phyloP scores from a whole-genome alignment of 768 basidiomycete genomes.

The Exsudoporus frostii region DNA sequence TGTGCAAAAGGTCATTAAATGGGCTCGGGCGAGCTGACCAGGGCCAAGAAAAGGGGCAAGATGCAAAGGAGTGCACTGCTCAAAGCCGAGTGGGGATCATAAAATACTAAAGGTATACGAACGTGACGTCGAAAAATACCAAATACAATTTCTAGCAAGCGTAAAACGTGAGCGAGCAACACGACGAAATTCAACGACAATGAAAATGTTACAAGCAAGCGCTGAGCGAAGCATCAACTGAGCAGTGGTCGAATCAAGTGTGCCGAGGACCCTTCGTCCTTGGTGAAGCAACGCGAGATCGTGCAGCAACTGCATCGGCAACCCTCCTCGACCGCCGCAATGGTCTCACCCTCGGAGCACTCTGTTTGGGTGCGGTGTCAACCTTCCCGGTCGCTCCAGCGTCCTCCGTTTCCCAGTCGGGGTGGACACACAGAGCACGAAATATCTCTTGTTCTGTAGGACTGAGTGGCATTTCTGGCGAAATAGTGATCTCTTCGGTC shows the following conservation, averaged over 20 bases:
- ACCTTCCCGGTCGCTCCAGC: conserved; percentile 6
- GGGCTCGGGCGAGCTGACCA: conserved; percentile 3
- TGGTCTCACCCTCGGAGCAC: conserved; percentile 9
- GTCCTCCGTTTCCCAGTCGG: conserved; percentile 49
- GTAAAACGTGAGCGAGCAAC: conserved; percentile 3
- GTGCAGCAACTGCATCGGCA: conserved; percentile 53
- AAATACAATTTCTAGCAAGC: conserved; percentile 27
- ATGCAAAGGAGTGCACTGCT: conserved; percentile 12
- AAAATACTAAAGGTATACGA: conserved; percentile 26
- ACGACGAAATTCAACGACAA: conserved; percentile 10
- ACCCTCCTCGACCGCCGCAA: conserved; percentile 61
- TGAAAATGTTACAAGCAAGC: not conserved
- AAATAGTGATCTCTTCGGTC: conserved; percentile 6
- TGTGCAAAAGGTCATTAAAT: conserved; percentile 19
- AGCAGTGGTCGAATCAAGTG: conserved; percentile 15
- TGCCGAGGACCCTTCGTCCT: conserved; percentile 27
- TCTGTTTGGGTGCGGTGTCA: not conserved
- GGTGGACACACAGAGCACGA: conserved; percentile 55
- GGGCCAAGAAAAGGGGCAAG: conserved; percentile 11
- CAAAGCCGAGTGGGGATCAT: conserved; percentile 25
- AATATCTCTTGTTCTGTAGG: conserved; percentile 73
- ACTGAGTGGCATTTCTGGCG: conserved; percentile 50
- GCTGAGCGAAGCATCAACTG: not conserved
- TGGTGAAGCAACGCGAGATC: conserved; percentile 40
- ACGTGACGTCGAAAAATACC: conserved; percentile 11